Conservation (phyloP, 2,329 filamentous ascomycete genomes). For the Bipolaris oryzae region DNA sequence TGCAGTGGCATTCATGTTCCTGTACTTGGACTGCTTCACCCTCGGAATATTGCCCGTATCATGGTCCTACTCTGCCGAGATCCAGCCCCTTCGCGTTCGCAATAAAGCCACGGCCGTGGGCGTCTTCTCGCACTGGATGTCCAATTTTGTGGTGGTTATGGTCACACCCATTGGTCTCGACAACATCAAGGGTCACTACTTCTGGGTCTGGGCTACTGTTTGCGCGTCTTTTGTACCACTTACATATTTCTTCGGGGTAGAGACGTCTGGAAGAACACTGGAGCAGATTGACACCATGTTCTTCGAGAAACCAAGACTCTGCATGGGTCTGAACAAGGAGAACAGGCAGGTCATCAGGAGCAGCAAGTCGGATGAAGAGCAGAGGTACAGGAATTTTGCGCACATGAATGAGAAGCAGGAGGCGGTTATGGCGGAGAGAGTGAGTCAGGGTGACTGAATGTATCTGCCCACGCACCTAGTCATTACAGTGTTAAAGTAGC, state of each 20-base stretch:
- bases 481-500: background rate
- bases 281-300: constrained; percentile 42
- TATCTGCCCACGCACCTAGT: too few relatives aligned
- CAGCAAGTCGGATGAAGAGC: constrained; percentile 30
- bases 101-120: constrained; percentile 58
- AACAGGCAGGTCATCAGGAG: constrained; percentile 26
- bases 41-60: constrained; percentile 46
- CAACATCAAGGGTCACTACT: constrained; percentile 51
- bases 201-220: constrained; percentile 59
- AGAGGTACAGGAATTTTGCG: constrained; percentile 28
- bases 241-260: constrained; percentile 47
- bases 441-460: constrained; percentile 8
- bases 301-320: constrained; percentile 37
- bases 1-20: constrained; percentile 50
- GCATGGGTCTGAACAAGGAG: constrained; percentile 43
- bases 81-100: constrained; percentile 56
- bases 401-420: constrained; percentile 18
- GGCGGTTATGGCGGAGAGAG: constrained; percentile 7
- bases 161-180: constrained; percentile 52
- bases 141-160: constrained; percentile 59
- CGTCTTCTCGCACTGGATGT: constrained; percentile 57
- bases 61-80: constrained; percentile 58
- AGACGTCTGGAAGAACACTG: constrained; percentile 33
- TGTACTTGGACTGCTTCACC: constrained; percentile 31
- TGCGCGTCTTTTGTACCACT: constrained; percentile 58